Evolutionary conservation across 306 rosid species (phyloP).

Genomic region (Sphenostylis stenocarpa): DNA sequence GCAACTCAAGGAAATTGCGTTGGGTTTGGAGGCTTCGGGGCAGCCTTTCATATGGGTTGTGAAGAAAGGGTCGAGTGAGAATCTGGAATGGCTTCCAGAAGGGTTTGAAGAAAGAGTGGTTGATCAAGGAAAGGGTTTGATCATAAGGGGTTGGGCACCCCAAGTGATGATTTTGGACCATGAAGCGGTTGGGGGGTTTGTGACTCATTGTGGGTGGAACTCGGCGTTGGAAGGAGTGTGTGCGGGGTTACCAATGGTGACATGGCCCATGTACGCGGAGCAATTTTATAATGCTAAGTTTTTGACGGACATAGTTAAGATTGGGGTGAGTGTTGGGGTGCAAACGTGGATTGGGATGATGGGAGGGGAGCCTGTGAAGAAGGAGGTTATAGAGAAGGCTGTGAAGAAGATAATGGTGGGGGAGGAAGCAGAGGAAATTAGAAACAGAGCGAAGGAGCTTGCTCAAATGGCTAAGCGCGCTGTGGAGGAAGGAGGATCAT

Average conservation of each 20-base stretch:
- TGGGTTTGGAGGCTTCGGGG: slow-evolving; percentile 48
- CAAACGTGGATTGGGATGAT: slow-evolving; percentile 27
- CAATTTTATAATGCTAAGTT: slow-evolving; percentile 51
- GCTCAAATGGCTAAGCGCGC: slow-evolving; percentile 39
- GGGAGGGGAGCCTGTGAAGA: slow-evolving; percentile 34
- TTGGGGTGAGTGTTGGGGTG: slow-evolving; percentile 45
- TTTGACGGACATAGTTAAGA: slow-evolving; percentile 25
- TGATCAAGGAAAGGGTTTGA: slow-evolving; percentile 35
- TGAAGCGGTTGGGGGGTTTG: slow-evolving; percentile 42
- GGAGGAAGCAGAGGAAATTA: slow-evolving; percentile 50
- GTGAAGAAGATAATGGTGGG: slow-evolving; percentile 39
- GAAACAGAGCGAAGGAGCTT: slow-evolving; percentile 42
- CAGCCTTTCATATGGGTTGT: slow-evolving; percentile 50
- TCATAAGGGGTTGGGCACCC: slow-evolving; percentile 55
- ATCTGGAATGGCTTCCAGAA: slow-evolving; percentile 41
- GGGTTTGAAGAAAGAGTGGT: slow-evolving; percentile 42
- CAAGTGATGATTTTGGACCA: slow-evolving; percentile 49
- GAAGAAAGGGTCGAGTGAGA: not conserved
- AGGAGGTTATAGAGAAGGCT: slow-evolving; percentile 37
- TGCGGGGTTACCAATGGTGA: slow-evolving; percentile 47
- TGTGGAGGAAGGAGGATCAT: slow-evolving; percentile 53
- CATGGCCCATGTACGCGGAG: slow-evolving; percentile 47
- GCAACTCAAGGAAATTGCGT: slow-evolving; percentile 51
- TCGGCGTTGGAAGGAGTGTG: slow-evolving; percentile 42
- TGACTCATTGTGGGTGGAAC: slow-evolving; percentile 59